Conservation (phyloP, 352 stramenopile genomes). For the Phytophthora quininea region DNA sequence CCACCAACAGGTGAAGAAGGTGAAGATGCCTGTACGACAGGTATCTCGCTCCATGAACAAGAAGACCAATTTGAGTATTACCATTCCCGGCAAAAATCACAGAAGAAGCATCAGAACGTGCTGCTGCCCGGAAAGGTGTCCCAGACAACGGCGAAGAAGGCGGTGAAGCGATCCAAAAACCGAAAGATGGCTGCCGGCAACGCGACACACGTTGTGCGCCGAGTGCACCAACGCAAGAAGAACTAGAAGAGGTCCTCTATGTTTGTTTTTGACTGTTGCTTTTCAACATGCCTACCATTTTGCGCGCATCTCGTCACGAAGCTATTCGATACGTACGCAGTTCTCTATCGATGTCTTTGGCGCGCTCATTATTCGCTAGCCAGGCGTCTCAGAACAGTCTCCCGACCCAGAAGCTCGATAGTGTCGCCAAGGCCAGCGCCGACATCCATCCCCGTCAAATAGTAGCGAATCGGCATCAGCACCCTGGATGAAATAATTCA, state of each 20-base stretch:
- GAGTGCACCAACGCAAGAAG: conserved; percentile 50
- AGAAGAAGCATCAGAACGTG: conserved; percentile 28
- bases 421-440: conserved; percentile 83
- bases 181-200: conserved; percentile 34
- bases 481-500: conserved; percentile 47
- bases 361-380: conserved; percentile 16
- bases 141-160: conserved; percentile 33
- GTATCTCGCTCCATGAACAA: conserved; percentile 40
- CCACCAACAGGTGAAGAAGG: conserved; percentile 19
- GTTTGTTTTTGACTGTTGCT: conserved; percentile 24
- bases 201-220: conserved; percentile 49
- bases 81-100: conserved; percentile 28
- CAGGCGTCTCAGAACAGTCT: conserved; percentile 61
- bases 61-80: conserved; percentile 49
- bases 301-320: not conserved
- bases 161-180: conserved; percentile 42
- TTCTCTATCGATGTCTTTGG: conserved; percentile 4
- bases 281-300: conserved; percentile 25
- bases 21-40: conserved; percentile 18
- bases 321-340: not conserved
- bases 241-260: conserved; percentile 26
- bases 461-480: conserved; percentile 90
- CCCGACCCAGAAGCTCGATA: conserved; percentile 75
- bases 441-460: conserved; percentile 86
- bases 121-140: conserved; percentile 43